Conservation (phyloP, 2,329 filamentous ascomycete genomes). For the Boeremia lycopersici region DNA sequence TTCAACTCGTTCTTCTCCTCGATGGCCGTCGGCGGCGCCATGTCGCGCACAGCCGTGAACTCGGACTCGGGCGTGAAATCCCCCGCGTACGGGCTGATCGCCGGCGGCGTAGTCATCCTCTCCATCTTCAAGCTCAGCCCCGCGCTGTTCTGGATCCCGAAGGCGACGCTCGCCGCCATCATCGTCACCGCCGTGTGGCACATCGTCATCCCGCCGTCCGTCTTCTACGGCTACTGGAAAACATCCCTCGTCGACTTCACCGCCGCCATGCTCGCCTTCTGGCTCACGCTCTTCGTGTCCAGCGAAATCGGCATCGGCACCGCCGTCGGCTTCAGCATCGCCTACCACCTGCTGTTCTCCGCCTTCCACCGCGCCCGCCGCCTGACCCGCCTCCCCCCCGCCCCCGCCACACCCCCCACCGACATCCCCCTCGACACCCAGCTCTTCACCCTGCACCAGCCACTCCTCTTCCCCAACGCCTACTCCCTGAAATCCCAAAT, state of each 20-base stretch:
- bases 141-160: conserved; percentile 71
- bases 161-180: conserved; percentile 67
- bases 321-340: conserved; percentile 58
- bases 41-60: conserved; percentile 72
- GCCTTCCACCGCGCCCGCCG: conserved; percentile 57
- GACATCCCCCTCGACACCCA: conserved; percentile 56
- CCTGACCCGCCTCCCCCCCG: conserved; percentile 23
- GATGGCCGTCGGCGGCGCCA: conserved; percentile 70
- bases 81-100: conserved; percentile 65
- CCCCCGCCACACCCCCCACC: conserved; percentile 6
- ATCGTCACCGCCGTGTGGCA: conserved; percentile 70
- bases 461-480: conserved; percentile 67
- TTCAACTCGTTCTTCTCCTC: conserved; percentile 69
- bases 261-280: conserved; percentile 67
- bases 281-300: conserved; percentile 66
- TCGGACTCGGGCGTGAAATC: conserved; percentile 67
- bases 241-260: conserved; percentile 69
- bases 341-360: conserved; percentile 63
- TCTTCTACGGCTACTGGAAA: conserved; percentile 69
- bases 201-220: conserved; percentile 62
- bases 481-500: conserved; percentile 58
- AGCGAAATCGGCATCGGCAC: conserved; percentile 65
- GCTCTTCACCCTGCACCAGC: conserved; percentile 63
- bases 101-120: conserved; percentile 65
- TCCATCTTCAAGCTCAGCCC: conserved; percentile 67